Base-by-base conservation (phyloP, 1,284 basidiomycete species). In the Ceratobasidium sp. region DNA sequence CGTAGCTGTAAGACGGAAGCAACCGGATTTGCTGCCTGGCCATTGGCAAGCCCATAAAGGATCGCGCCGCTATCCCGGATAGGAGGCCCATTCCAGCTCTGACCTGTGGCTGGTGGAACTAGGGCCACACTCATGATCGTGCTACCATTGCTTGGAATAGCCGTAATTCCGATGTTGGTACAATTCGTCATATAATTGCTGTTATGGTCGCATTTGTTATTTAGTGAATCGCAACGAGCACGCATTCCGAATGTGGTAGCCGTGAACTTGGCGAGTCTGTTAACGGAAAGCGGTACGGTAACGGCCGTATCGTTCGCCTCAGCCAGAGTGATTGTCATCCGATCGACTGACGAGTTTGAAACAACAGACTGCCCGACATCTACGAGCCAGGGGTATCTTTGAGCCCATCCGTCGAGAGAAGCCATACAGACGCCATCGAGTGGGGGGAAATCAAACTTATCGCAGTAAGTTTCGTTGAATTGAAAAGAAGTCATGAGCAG, bases 241-340 rank as follows among this genome's bases (percentile, higher is more conserved):
- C 63, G 63, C 26, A 44, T 44, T n/a, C 63, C 63, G n/a, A 64
- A 64, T 12, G 63, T 64, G 42, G 63, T 64, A 12, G 63, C 63
- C 23, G 10, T 64, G 63, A 64, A 64, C 42, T 18, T 44, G 15
- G 63, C 63, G 10, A 64, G 63, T 40, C 10, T 10, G n/a, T 44
- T 44, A 13, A 64, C 39, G 6, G 39, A 10, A n/a, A 12, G 39
- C 13, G 63, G 63, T 9, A 44, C 42, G 12, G 20, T 44, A 44
- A 64, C n/a, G 7, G 63, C 63, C 20, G n/a, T 10, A 23, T 64
- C 63, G 13, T 64, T 39, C 23, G 63, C 63, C 39, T 64, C 42
- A 6, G 63, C 63, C 7, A 42, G 63, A 6, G 63, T 42, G 42
- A 64, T 42, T 26, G 56, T 23, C 56, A 28, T 26, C 23, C 23